Base-by-base conservation (phyloP, 345 rosid species). In the Corchorus capsularis region DNA sequence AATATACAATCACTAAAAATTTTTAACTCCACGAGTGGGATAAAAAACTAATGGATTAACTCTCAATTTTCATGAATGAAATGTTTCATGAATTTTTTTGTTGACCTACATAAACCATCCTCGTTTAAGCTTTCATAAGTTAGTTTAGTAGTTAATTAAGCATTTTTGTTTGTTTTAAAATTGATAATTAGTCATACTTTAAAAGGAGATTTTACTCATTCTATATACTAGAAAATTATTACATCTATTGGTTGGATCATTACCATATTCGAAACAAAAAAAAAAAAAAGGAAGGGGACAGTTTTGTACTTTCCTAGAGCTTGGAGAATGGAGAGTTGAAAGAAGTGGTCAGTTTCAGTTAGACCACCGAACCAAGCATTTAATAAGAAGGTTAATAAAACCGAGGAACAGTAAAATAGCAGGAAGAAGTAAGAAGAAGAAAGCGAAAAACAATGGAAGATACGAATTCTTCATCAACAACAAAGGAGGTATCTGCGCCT, bases 331-430 rank as follows among this genome's bases (percentile, higher is more conserved):
- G 4, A 16, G 49, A n/a, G 9, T 63, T 39, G 16, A 63, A 63
- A 63, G 27, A 5, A 43, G 2, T 19, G 67, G 0, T 63, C 2
- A 63, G 39, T 27, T 9, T 34, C 61, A 27, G 5, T 8, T 12
- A 34, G 60, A 6, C 12, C 37, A 54, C 2, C 39, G 14, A 59
- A 15, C 13, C 27, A 32, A 32, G 68, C 27, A 59, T 20, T 39
- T 43, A 52, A 41, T 43, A 52, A 41, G n/a, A n/a, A 41, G 75
- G n/a, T 7, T 43, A 55, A 72, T 43, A 20, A 65, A 60, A 71
- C 1, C 49, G 5, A 14, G 19, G 39, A 41, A 41, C 4, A 59
- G 41, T 72, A 14, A 39, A 60, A 27, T 27, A 27, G 27, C 27
- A 43, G 53, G 52, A 20, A 72, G 39, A 45, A 45, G 8, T 46